Evolutionary conservation across 306 rosid species (phyloP).

Genomic region (Quillaja saponaria): DNA sequence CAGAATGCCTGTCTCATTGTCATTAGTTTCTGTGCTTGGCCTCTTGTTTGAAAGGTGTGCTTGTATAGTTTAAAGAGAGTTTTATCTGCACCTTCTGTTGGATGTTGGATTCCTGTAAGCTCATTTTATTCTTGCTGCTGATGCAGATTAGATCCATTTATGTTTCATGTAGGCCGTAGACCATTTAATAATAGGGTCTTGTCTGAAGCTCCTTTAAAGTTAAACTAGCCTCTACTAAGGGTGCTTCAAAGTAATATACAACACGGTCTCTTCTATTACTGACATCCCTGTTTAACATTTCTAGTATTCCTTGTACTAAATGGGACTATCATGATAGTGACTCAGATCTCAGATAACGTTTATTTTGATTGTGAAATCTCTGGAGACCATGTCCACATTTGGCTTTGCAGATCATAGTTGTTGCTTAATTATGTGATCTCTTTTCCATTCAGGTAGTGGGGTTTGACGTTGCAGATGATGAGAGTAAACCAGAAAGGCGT

Average conservation of each 20-base stretch:
- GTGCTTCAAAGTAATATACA: constrained; percentile 1
- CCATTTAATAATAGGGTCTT: not conserved
- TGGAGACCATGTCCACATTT: not conserved
- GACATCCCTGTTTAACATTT: not conserved
- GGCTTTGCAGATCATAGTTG: not conserved
- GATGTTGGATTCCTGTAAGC: not conserved
- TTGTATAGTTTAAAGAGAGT: constrained; percentile 8
- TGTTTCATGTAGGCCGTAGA: not conserved
- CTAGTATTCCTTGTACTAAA: too few species aligned
- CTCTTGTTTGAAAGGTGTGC: not conserved
- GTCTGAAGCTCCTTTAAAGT: constrained; percentile 10
- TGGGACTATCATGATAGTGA: too few species aligned
- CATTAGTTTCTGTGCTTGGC: constrained; percentile 1
- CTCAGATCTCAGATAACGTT: not conserved
- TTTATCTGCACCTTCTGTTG: not conserved
- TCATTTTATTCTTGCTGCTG: constrained; percentile 9
- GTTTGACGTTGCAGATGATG: constrained; percentile 84
- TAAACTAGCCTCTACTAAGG: not conserved
- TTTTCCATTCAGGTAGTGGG: constrained; percentile 69
- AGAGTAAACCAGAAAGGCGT: constrained; percentile 89
- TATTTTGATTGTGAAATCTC: not conserved
- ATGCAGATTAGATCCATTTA: not conserved
- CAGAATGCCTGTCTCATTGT: not conserved
- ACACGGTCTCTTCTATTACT: not conserved
- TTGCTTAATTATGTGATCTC: constrained; percentile 5